These are phyloP conservation scores for Podila verticillata DNA, from an alignment of 192 early-diverging fungal genomes.

Conservation along the genomic window DNA sequence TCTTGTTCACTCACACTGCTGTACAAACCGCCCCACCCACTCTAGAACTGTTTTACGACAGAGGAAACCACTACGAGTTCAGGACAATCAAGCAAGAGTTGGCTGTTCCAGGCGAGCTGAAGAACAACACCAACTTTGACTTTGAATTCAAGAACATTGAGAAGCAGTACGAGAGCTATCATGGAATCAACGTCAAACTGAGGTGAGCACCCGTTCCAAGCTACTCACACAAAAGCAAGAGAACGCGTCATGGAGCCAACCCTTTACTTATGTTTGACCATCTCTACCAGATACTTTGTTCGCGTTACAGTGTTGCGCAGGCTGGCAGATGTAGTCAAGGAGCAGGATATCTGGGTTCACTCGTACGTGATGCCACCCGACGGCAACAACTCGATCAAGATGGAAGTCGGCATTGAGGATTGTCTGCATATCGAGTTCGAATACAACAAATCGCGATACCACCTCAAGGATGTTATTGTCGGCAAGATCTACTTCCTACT, in stretches of 20 bases:
- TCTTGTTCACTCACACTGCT: no score
- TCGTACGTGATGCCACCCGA: constrained; percentile 94
- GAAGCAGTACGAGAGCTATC: constrained; percentile 98
- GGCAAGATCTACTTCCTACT: constrained; percentile 99
- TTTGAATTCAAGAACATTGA: constrained; percentile 99
- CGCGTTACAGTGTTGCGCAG: constrained; percentile 90
- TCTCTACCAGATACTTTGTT: constrained; percentile 84
- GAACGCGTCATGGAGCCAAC: neutral
- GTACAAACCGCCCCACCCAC: neutral
- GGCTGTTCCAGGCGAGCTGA: constrained; percentile 92
- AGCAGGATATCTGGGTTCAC: constrained; percentile 99
- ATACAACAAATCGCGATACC: constrained; percentile 99
- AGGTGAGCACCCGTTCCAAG: constrained; percentile 54
- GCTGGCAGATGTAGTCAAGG: constrained; percentile 87
- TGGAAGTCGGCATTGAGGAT: constrained; percentile 99
- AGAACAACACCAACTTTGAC: constrained; percentile 80
- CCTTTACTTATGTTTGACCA: neutral
- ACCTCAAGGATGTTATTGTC: constrained; percentile 98
- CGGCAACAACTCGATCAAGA: constrained; percentile 95
- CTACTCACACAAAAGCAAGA: no score
- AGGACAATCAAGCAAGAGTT: constrained; percentile 93
- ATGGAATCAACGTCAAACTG: constrained; percentile 98
- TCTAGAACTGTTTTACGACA: constrained; percentile 94
- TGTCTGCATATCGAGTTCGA: constrained; percentile 99
- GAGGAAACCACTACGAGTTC: constrained; percentile 96